These are phyloP conservation scores for Eimeria falciformis DNA, from an alignment of 169 alveolate genomes.

Conservation along the genomic window DNA sequence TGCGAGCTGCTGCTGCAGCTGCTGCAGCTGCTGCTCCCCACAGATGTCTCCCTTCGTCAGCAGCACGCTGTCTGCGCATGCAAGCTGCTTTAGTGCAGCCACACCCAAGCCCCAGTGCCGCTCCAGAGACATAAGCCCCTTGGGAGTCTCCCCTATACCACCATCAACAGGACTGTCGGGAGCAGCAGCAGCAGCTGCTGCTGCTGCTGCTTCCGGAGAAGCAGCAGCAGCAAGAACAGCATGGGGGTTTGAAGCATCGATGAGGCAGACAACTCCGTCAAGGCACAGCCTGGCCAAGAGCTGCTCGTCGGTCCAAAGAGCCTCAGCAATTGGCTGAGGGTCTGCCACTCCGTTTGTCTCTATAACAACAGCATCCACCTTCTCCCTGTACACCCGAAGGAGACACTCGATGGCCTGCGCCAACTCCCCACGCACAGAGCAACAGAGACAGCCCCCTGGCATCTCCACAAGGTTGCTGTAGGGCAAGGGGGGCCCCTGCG, in stretches of 20 bases:
- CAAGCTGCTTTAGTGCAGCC: not conserved
- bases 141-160: not conserved
- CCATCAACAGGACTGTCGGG: too few species aligned
- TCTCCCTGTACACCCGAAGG: slow-evolving; percentile 66
- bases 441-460: slow-evolving; percentile 92
- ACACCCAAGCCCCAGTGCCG: not conserved
- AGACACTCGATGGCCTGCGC: slow-evolving; percentile 85
- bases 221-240: not conserved
- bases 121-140: not conserved
- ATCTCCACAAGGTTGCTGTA: slow-evolving; percentile 78
- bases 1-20: not conserved
- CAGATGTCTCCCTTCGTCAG: not conserved
- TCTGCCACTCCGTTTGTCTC: slow-evolving; percentile 92
- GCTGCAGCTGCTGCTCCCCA: not conserved
- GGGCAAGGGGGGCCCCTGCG: not conserved
- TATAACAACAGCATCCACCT: slow-evolving; percentile 84
- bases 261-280: slow-evolving; percentile 84
- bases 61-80: not conserved
- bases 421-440: slow-evolving; percentile 88
- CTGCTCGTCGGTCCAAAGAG: slow-evolving; percentile 89
- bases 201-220: not conserved
- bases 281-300: slow-evolving; percentile 81
- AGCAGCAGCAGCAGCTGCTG: not conserved
- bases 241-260: slow-evolving; percentile 79
- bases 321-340: slow-evolving; percentile 86